Conservation (phyloP, 176 grass and related monocot species). For the Oryza longistaminata region DNA sequence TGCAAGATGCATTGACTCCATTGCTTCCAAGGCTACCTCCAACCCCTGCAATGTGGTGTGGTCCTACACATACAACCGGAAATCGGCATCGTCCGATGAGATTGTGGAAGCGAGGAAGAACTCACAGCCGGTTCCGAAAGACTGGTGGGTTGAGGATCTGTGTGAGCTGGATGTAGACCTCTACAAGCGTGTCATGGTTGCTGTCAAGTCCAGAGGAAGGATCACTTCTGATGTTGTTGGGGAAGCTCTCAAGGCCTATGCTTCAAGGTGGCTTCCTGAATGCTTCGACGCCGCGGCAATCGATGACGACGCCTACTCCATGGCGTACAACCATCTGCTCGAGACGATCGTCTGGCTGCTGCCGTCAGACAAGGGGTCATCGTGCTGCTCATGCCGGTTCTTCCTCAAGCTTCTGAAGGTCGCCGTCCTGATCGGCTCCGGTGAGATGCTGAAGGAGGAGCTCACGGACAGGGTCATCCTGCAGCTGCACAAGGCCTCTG, state of each 20-base stretch:
- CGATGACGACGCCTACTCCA: slow-evolving; percentile 38
- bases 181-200: slow-evolving; percentile 79
- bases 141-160: slow-evolving; percentile 97
- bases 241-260: slow-evolving; percentile 73
- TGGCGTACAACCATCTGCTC: slow-evolving; percentile 49
- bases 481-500: slow-evolving; percentile 67
- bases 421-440: slow-evolving; percentile 57
- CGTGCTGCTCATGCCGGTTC: slow-evolving; percentile 66
- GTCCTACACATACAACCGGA: slow-evolving; percentile 74
- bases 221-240: slow-evolving; percentile 58
- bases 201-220: slow-evolving; percentile 72
- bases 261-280: slow-evolving; percentile 69
- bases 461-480: slow-evolving; percentile 65
- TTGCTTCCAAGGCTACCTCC: slow-evolving; percentile 67
- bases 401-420: slow-evolving; percentile 71
- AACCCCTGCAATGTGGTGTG: slow-evolving; percentile 61
- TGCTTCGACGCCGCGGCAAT: slow-evolving; percentile 39
- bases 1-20: slow-evolving; percentile 75
- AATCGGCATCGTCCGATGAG: slow-evolving; percentile 56
- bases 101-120: slow-evolving; percentile 66
- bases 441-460: slow-evolving; percentile 62
- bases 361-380: slow-evolving; percentile 62
- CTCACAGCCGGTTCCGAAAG: slow-evolving; percentile 38
- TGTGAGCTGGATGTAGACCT: slow-evolving; percentile 80
- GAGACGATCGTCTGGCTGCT: slow-evolving; percentile 74